A percentile compares a stretch with the other conserved stretches of the same genome.
phyloP scores from a whole-genome alignment of 768 basidiomycete species.

The Boletus speciosus region DNA sequence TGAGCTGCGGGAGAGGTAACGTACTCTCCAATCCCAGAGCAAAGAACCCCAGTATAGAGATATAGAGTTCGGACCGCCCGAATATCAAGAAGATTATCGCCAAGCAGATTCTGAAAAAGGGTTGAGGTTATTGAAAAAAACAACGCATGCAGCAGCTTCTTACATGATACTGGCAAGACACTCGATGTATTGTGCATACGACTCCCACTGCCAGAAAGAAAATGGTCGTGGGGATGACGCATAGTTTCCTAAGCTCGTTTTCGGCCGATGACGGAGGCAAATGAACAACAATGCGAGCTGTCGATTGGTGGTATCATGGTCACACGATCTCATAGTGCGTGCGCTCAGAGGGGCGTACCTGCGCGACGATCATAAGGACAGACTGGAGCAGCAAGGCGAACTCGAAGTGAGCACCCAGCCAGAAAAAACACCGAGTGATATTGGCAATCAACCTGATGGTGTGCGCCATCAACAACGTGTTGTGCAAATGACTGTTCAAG shows the following conservation, averaged over 20 bases:
- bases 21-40: slow-evolving; percentile 83
- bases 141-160: slow-evolving; percentile 5
- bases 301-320: slow-evolving; percentile 16
- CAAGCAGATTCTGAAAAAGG: slow-evolving; percentile 49
- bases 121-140: slow-evolving; percentile 6
- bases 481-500: not conserved
- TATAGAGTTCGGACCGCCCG: slow-evolving; percentile 55
- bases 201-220: slow-evolving; percentile 84
- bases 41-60: slow-evolving; percentile 66
- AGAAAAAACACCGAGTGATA: slow-evolving; percentile 88
- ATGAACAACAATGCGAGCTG: slow-evolving; percentile 80
- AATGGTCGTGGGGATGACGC: slow-evolving; percentile 62
- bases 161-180: slow-evolving; percentile 80
- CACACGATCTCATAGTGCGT: slow-evolving; percentile 14
- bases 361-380: slow-evolving; percentile 79
- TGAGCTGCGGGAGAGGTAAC: slow-evolving; percentile 79
- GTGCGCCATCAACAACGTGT: slow-evolving; percentile 12
- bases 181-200: slow-evolving; percentile 76
- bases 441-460: slow-evolving; percentile 67
- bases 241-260: slow-evolving; percentile 54
- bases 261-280: slow-evolving; percentile 70
- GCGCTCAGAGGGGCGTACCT: slow-evolving; percentile 43
- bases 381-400: slow-evolving; percentile 75
- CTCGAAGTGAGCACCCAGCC: slow-evolving; percentile 81
- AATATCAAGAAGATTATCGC: slow-evolving; percentile 76